Base-by-base conservation (phyloP, 305 asterid genomes). In the Rubia tinctorum region DNA sequence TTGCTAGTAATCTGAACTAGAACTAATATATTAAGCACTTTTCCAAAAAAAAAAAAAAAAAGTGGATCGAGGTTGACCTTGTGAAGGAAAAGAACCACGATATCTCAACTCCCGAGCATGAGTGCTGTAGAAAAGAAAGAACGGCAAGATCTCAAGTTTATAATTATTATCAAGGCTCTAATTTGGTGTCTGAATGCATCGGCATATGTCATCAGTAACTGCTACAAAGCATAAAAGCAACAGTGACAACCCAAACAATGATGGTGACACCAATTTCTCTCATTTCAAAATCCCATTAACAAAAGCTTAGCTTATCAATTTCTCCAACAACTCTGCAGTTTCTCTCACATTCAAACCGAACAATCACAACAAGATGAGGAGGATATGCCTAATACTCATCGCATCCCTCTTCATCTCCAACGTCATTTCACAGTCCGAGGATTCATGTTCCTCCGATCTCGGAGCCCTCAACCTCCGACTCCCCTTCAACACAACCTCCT, bases 391-490 rank as follows among this genome's bases (percentile, higher is more conserved):
- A 73, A 81, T 64, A 39, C 30, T 77, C 49, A 73, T 68, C 56
- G 22, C 71, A 55, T 39, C 58, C 27, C 7, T 56, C 15, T 10
- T 80, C 13, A 25, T 72, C 25, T 67, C 77, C 65, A 13, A 25
- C 73, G 95, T 79, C 9, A 69, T 71, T 73, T 83, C 95, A 63
- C 95, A 90, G 73, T 8, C 81, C 47, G 69, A 75, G 73, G 95
- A 91, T 81, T 87, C 97, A 13, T 93, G 98, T 74, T 75, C 6
- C 67, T 62, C 90, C 40, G 83, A 79, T 64, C 82, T 86, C 81
- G 75, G 62, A 66, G 81, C 85, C 73, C 27, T 12, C 73, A 71
- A 69, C 66, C 22, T 2, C 8, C 71, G 77, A 34, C 72, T 85
- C 40, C 86, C 89, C 39, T 93, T 93, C 43, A 88, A 86, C 47